Percentiles rank a stretch among this genome's conserved stretches.
phyloP scores from a whole-genome alignment of 2,329 filamentous ascomycete genomes.

The Endoconidiophora laricicola region DNA sequence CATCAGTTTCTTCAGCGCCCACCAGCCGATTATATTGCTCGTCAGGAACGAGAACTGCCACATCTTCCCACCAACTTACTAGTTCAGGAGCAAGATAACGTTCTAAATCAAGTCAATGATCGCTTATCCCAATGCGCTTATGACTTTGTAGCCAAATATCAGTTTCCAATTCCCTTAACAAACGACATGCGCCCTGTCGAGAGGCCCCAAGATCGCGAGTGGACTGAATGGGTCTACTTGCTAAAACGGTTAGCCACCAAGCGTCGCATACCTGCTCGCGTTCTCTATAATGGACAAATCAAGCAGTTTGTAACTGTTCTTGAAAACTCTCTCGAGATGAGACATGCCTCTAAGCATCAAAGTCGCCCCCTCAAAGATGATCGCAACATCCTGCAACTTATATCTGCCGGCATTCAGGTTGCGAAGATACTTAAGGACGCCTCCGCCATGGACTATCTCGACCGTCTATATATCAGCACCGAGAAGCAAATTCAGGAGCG shows the following conservation, averaged over 20 bases:
- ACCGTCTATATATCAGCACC: conserved; percentile 66
- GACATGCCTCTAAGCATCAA: conserved; percentile 70
- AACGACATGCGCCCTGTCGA: conserved; percentile 66
- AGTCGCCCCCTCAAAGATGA: conserved; percentile 74
- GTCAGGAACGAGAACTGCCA: conserved; percentile 65
- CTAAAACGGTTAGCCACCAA: conserved; percentile 75
- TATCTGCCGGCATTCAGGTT: conserved; percentile 74
- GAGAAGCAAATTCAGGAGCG: conserved; percentile 64
- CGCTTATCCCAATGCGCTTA: conserved; percentile 71
- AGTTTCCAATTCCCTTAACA: conserved; percentile 73
- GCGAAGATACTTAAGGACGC: conserved; percentile 77
- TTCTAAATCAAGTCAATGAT: conserved; percentile 68
- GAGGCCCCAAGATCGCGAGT: conserved; percentile 61
- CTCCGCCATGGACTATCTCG: conserved; percentile 65
- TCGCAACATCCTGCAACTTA: conserved; percentile 72
- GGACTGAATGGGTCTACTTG: conserved; percentile 85
- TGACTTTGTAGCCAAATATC: conserved; percentile 82
- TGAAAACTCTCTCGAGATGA: conserved; percentile 78
- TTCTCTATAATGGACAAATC: conserved; percentile 79
- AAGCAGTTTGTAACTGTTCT: conserved; percentile 80
- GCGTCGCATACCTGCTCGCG: conserved; percentile 65
- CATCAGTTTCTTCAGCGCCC: conserved; percentile 67
- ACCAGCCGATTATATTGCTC: conserved; percentile 51
- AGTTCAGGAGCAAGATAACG: conserved; percentile 69
- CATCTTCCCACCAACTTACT: conserved; percentile 69